A percentile compares a stretch with the other conserved stretches of the same genome.
These are phyloP conservation scores for Paraphoma sp. DNA, from an alignment of 2,329 filamentous ascomycete species.

Conservation along the genomic window DNA sequence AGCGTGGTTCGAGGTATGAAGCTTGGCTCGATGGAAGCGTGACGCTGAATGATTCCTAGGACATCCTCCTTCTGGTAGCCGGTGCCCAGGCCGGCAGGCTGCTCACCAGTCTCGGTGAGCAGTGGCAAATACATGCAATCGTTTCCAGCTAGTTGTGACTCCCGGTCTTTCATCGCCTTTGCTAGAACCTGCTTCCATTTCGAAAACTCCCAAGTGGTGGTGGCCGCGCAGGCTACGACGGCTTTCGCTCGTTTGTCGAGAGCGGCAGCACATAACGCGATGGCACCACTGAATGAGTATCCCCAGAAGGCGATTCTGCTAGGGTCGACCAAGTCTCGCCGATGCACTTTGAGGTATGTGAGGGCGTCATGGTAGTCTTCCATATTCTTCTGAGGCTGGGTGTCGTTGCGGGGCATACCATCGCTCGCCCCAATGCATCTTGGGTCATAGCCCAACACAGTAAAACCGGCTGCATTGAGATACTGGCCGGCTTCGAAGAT, in stretches of 20 bases:
- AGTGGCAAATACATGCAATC: constrained; percentile 2
- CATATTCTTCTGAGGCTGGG: constrained; percentile 30
- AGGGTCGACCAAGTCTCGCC: constrained; percentile 5
- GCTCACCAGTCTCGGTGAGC: constrained; percentile 9
- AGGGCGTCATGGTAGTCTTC: constrained; percentile 10
- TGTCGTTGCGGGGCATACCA: constrained; percentile 42
- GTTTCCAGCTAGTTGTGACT: constrained; percentile 4
- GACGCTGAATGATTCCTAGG: not conserved
- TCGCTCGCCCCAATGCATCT: constrained; percentile 42
- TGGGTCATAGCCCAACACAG: constrained; percentile 44
- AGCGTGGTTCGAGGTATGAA: constrained; percentile 2
- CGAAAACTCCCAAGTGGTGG: constrained; percentile 3
- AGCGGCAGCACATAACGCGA: constrained; percentile 8
- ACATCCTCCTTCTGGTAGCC: not conserved
- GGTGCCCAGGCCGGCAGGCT: not conserved
- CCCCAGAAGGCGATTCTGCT: constrained; percentile 6
- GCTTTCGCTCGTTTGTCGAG: constrained; percentile 8
- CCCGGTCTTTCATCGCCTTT: constrained; percentile 7
- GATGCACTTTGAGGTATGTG: constrained; percentile 5
- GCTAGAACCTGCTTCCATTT: constrained; percentile 1
- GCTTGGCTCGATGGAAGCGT: not conserved
- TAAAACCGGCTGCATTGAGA: constrained; percentile 30
- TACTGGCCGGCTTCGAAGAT: constrained; percentile 18
- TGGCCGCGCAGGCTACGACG: constrained; percentile 3
- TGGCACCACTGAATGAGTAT: constrained; percentile 4